Conservation (phyloP, 2,329 filamentous ascomycete species). For the Trichoderma polysporum region DNA sequence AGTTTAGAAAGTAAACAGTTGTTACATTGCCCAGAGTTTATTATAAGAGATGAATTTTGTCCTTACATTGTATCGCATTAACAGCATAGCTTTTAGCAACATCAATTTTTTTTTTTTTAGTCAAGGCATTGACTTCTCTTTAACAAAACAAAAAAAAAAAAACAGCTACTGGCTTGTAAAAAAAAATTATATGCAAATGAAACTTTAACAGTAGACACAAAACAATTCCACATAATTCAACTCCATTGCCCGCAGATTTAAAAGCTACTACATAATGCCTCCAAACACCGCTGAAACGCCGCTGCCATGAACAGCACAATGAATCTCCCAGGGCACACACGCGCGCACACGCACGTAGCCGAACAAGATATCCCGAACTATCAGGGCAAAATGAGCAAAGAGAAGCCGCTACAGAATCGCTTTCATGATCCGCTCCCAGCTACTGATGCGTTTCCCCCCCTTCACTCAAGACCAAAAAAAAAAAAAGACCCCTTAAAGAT, state of each 20-base stretch:
- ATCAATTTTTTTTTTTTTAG: neutral
- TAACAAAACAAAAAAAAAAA: neutral
- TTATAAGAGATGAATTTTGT: neutral
- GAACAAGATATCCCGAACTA: conserved; percentile 25
- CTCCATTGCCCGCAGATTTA: conserved; percentile 25
- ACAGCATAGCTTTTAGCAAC: neutral
- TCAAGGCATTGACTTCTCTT: neutral
- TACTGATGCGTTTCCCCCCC: conserved; percentile 15
- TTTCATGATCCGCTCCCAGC: conserved; percentile 21
- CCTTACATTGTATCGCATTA: neutral
- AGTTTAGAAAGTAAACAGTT: neutral
- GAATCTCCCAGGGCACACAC: neutral
- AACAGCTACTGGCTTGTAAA: neutral
- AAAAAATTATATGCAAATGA: neutral
- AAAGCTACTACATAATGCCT: conserved; percentile 34
- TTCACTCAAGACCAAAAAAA: conserved; percentile 6
- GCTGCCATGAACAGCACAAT: conserved; percentile 35
- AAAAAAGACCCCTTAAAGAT: conserved; percentile 9
- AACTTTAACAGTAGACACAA: neutral
- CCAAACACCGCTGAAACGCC: conserved; percentile 35
- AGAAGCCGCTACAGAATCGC: conserved; percentile 25
- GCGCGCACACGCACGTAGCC: neutral
- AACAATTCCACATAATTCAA: conserved; percentile 1
- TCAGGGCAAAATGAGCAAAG: conserved; percentile 24
- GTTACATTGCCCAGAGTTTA: neutral